A percentile compares a stretch with the other conserved stretches of the same genome.
Evolutionary conservation across 106 monocot genomes (phyloP).

Genomic region (Acanthochlamys bracteata): DNA sequence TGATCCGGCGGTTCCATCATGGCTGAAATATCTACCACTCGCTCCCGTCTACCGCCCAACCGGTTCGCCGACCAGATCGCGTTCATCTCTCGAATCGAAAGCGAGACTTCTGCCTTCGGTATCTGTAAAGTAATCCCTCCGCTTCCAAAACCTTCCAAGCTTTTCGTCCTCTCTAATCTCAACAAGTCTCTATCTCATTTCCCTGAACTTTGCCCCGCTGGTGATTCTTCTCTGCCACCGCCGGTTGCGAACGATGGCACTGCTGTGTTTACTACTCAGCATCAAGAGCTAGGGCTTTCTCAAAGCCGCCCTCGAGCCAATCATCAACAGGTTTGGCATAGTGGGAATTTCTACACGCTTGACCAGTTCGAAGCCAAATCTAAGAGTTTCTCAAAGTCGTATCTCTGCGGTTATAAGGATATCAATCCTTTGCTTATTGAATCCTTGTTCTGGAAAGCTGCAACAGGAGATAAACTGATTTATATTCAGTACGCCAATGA

Average conservation of each 20-base stretch:
- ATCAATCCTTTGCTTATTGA: slow-evolving; percentile 54
- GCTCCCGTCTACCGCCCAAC: slow-evolving; percentile 89
- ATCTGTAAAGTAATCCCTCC: slow-evolving; percentile 99
- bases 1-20: slow-evolving; percentile 38
- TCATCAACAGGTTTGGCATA: slow-evolving; percentile 95
- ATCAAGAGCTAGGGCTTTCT: slow-evolving; percentile 70
- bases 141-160: slow-evolving; percentile 54
- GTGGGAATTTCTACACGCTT: slow-evolving; percentile 72
- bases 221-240: not conserved
- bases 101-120: slow-evolving; percentile 70
- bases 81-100: slow-evolving; percentile 87
- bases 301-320: slow-evolving; percentile 8
- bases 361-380: slow-evolving; percentile 95
- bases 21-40: slow-evolving; percentile 71
- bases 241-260: not conserved
- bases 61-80: slow-evolving; percentile 90
- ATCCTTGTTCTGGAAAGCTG: slow-evolving; percentile 73
- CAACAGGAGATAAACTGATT: slow-evolving; percentile 64
- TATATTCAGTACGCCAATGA: slow-evolving; percentile 93
- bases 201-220: slow-evolving; percentile 18
- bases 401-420: slow-evolving; percentile 35
- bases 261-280: slow-evolving; percentile 66
- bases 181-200: slow-evolving; percentile 44
- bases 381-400: slow-evolving; percentile 41
- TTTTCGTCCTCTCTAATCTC: slow-evolving; percentile 65